phyloP scores from a whole-genome alignment of 257 asterid genomes.

The Dorcoceras hygrometricum region DNA sequence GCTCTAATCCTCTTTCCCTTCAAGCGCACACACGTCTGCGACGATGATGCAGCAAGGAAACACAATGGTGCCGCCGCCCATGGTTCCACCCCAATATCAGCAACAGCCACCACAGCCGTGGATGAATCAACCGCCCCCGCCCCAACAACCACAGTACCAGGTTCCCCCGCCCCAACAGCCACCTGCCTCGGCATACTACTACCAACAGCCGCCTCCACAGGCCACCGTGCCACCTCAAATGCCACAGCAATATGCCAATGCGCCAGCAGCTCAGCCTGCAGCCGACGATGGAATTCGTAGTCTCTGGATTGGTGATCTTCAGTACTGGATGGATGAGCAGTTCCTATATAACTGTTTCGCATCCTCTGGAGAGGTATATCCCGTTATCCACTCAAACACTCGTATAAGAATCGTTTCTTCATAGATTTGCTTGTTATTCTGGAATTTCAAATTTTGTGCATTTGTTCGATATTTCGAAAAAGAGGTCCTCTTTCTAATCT shows the following conservation, averaged over 20 bases:
- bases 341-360: constrained; percentile 56
- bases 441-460: neutral
- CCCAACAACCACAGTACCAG: constrained; percentile 55
- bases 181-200: constrained; percentile 56
- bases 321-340: constrained; percentile 88
- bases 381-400: neutral
- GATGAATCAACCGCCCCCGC: constrained; percentile 45
- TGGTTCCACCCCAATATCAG: constrained; percentile 55
- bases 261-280: constrained; percentile 37
- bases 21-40: constrained; percentile 14
- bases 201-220: constrained; percentile 49
- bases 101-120: constrained; percentile 61
- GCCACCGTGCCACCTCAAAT: constrained; percentile 1
- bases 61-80: constrained; percentile 59
- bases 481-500: neutral
- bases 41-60: constrained; percentile 62
- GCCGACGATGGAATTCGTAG: constrained; percentile 76
- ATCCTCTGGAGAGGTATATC: constrained; percentile 63
- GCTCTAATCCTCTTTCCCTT: neutral
- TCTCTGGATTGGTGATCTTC: constrained; percentile 96
- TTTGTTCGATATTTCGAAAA: no score
- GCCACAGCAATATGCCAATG: constrained; percentile 28
- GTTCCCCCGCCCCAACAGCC: constrained; percentile 59
- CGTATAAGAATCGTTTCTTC: neutral
- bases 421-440: neutral